A percentile compares a stretch with the other conserved stretches of the same genome.
Evolutionary conservation across 169 alveolate genomes (phyloP).

Genomic region (Cryptosporidium bovis): DNA sequence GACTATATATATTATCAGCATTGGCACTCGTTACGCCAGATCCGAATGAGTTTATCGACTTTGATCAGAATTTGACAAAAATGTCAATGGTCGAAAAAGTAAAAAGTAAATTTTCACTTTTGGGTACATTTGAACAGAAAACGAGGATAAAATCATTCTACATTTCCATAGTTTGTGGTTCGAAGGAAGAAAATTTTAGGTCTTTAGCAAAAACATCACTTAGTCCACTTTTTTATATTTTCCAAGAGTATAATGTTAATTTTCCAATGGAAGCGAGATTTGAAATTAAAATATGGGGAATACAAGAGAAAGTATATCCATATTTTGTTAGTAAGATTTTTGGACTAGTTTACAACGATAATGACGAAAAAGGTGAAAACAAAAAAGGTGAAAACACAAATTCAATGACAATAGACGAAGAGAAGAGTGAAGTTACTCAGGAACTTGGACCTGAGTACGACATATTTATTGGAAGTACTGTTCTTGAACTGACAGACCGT

Average conservation of each 20-base stretch:
- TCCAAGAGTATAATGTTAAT: slow-evolving; percentile 83
- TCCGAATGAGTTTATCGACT: neutral
- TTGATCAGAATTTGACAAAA: neutral
- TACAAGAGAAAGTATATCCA: slow-evolving; percentile 76
- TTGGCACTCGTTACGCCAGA: slow-evolving; percentile 55
- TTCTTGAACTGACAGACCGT: slow-evolving; percentile 88
- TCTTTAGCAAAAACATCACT: slow-evolving; percentile 41
- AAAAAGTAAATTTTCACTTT: slow-evolving; percentile 32
- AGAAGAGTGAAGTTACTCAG: slow-evolving; percentile 75
- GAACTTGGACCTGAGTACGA: slow-evolving; percentile 81
- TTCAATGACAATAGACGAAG: slow-evolving; percentile 34
- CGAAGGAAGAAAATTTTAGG: slow-evolving; percentile 71
- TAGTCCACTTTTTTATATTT: slow-evolving; percentile 82
- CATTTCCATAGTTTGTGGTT: slow-evolving; percentile 63
- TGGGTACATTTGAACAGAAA: slow-evolving; percentile 23
- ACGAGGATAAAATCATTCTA: slow-evolving; percentile 65
- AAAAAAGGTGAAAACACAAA: slow-evolving; percentile 2
- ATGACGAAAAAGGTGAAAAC: neutral
- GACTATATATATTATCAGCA: slow-evolving; percentile 82
- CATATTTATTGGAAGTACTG: slow-evolving; percentile 87
- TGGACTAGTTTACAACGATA: slow-evolving; percentile 21
- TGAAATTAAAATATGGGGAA: slow-evolving; percentile 78
- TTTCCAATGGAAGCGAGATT: slow-evolving; percentile 85
- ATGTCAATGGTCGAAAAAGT: slow-evolving; percentile 31
- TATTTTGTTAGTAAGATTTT: slow-evolving; percentile 57